Evolutionary conservation across 495 filamentous ascomycete species (phyloP).

Genomic region (Tuber aestivum): DNA sequence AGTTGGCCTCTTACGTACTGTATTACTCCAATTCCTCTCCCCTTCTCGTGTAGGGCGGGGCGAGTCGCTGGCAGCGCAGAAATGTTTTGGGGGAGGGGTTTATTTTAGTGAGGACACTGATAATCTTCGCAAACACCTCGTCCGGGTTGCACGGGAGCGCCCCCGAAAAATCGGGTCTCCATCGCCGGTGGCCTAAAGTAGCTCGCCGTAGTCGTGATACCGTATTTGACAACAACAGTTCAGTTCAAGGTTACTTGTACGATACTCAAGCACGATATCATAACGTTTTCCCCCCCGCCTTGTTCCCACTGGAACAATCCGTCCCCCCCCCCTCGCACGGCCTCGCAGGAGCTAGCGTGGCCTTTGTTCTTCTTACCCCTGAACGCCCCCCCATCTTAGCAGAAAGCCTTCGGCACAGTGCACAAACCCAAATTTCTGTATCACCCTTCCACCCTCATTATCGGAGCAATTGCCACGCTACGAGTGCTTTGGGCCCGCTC

Average conservation of each 20-base stretch:
- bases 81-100: background rate
- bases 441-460: background rate
- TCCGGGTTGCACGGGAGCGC: background rate
- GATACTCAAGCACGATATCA: background rate
- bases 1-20: background rate
- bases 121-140: background rate
- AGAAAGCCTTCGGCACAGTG: background rate
- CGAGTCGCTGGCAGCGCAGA: background rate
- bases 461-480: background rate
- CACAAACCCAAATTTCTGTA: background rate
- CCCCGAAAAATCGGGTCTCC: background rate
- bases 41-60: background rate
- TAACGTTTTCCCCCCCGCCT: background rate
- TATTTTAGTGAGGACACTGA: background rate
- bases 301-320: background rate
- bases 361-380: background rate
- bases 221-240: background rate
- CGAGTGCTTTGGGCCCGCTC: background rate
- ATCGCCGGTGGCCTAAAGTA: background rate
- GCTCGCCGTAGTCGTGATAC: background rate
- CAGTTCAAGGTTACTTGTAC: too few species aligned
- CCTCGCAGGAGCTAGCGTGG: background rate
- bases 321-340: background rate
- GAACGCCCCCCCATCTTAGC: background rate
- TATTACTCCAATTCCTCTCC: background rate